A percentile compares a stretch with the other conserved stretches of the same genome.
Evolutionary conservation across 495 filamentous ascomycete species (phyloP).

Genomic region (Hypoxylon intermedium): DNA sequence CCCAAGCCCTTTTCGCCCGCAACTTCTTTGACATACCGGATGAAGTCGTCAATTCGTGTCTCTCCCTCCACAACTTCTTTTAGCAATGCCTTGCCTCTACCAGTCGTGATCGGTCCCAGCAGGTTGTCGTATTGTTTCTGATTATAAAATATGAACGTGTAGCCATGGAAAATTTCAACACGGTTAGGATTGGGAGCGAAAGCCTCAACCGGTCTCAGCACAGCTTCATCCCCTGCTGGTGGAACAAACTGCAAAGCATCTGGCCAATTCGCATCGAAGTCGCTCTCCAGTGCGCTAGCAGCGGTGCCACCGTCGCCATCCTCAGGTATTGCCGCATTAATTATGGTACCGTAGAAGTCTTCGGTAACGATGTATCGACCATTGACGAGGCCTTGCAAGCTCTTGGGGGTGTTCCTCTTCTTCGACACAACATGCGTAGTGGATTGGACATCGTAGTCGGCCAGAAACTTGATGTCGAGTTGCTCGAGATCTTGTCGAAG

Average conservation of each 20-base stretch:
- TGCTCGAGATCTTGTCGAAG: conserved; percentile 72
- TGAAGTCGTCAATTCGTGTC: conserved; percentile 77
- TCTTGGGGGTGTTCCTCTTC: conserved; percentile 88
- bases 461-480: conserved; percentile 84
- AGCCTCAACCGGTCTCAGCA: conserved; percentile 63
- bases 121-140: conserved; percentile 79
- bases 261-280: conserved; percentile 86
- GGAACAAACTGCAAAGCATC: conserved; percentile 74
- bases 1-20: conserved; percentile 75
- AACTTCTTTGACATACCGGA: conserved; percentile 75
- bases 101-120: conserved; percentile 73
- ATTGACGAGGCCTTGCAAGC: conserved; percentile 86
- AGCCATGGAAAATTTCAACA: conserved; percentile 79
- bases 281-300: conserved; percentile 73
- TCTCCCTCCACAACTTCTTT: conserved; percentile 66
- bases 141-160: conserved; percentile 88
- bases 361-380: conserved; percentile 81
- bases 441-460: conserved; percentile 68
- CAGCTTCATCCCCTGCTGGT: conserved; percentile 74
- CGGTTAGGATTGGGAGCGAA: conserved; percentile 74
- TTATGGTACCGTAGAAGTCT: conserved; percentile 70
- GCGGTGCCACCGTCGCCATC: conserved; percentile 59
- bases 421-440: conserved; percentile 90
- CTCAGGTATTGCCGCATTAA: conserved; percentile 70
- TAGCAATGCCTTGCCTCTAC: conserved; percentile 80